Evolutionary conservation across 2,329 filamentous ascomycete species (phyloP), one percentile per base, ranked within the genome.

Genomic region (Lizonia empirigonia): DNA sequence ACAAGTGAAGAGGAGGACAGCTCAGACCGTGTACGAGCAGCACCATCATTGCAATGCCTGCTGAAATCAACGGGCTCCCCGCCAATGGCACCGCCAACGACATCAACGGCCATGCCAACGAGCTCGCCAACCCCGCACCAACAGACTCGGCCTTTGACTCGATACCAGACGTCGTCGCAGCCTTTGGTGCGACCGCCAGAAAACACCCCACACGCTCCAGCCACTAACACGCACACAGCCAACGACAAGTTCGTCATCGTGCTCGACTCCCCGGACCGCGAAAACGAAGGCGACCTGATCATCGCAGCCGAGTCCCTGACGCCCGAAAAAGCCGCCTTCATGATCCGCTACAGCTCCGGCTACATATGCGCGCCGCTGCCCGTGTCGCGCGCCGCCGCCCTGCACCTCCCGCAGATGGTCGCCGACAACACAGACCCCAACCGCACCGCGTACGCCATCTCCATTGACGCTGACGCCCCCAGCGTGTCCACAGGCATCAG

Each of bases 281-380:
- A 99, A 76, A 99, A 99, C 75, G 94, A 99, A 82, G 94, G 92
- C 74, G 94, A 99, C 78, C 85, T 99, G 39, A 97, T 97, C 75
- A 95, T 97, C 70, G 90, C 94, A 61, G 93, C 91, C 56, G 80
- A 91, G 62, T 83, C 88, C 67, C 78, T 97, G 59, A 96, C 93
- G 7, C 82, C 91, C 19, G 83, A 89, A 60, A 93, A 97, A 77
- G 95, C 96, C 86, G 90, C 91, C 66, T 99, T 97, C 80, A 87
- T 99, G 83, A 85, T 99, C 74, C 90, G 91, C 67, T 85, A 96
- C 80, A 89, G 89, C 35, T 84, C 90, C 3, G 94, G 94, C 70
- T 85, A 93, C 69, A 87, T 99, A 77, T 97, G 94, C 84, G 89
- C 89, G 0, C 93, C 94, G 13, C 81, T 97, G 55, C 80, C 85